Evolutionary conservation across 1,284 basidiomycete species (phyloP).

Genomic region (Fomitopsis schrenkii): DNA sequence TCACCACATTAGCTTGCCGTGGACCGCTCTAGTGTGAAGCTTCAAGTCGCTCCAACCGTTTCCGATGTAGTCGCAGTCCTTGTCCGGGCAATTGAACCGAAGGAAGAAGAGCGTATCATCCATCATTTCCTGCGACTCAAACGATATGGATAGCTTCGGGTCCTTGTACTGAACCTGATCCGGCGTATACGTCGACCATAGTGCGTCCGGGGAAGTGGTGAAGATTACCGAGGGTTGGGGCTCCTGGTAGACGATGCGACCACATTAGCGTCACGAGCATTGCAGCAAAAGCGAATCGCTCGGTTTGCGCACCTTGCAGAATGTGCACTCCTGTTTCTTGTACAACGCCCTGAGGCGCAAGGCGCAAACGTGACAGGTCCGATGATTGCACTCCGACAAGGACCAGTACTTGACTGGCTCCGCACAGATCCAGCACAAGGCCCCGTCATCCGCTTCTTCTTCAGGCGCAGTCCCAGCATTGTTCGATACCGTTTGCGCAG

Average conservation of each 20-base stretch:
- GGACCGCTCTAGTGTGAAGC: conserved; percentile 70
- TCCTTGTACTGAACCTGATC: conserved; percentile 67
- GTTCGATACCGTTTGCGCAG: conserved; percentile 3
- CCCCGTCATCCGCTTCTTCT: conserved; percentile 32
- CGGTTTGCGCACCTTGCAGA: conserved; percentile 77
- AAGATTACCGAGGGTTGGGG: conserved; percentile 81
- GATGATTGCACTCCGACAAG: conserved; percentile 88
- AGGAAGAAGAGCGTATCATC: conserved; percentile 91
- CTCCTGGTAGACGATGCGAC: conserved; percentile 42
- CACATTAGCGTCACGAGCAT: neutral
- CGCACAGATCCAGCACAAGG: conserved; percentile 92
- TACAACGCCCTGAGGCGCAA: conserved; percentile 90
- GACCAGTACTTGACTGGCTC: conserved; percentile 92
- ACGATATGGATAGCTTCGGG: conserved; percentile 74
- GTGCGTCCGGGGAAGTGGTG: conserved; percentile 64
- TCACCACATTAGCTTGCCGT: conserved; percentile 82
- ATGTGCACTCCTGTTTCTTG: conserved; percentile 91
- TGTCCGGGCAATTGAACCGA: conserved; percentile 83
- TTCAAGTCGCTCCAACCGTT: conserved; percentile 90
- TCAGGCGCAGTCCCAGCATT: conserved; percentile 7
- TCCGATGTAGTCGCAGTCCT: conserved; percentile 79
- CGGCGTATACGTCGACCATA: conserved; percentile 60
- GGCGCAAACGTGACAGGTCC: conserved; percentile 91
- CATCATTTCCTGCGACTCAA: conserved; percentile 94
- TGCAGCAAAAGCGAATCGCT: neutral